Conservation (phyloP, 208 protist species). For the Trypanosoma conorhini region DNA sequence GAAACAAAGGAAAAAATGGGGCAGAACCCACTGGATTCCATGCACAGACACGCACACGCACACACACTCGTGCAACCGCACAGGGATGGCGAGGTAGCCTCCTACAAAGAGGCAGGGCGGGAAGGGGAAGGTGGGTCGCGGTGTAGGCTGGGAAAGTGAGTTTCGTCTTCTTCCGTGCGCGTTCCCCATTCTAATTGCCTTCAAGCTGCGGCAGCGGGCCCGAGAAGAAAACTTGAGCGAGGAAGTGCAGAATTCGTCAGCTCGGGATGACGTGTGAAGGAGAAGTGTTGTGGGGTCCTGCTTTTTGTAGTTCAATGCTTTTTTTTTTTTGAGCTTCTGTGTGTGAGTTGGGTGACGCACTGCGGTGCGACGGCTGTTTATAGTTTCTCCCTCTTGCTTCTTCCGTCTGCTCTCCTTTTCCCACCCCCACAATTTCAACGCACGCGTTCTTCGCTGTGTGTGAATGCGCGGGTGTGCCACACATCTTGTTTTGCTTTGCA, state of each 20-base stretch:
- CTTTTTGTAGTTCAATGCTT: background rate
- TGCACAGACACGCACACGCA: background rate
- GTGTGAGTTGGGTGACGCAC: background rate
- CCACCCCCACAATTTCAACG: background rate
- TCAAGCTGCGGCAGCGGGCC: background rate
- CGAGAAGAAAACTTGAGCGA: background rate
- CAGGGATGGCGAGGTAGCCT: background rate
- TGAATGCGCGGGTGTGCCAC: too few relatives aligned
- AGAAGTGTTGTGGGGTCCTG: background rate
- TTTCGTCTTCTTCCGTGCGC: background rate
- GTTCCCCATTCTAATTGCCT: background rate
- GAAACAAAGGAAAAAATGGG: background rate
- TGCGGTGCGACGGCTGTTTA: background rate
- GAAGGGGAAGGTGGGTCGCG: background rate
- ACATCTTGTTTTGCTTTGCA: background rate
- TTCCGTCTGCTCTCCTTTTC: background rate
- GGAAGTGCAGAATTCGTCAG: background rate
- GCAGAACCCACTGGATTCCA: background rate
- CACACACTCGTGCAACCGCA: background rate
- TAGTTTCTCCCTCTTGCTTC: background rate
- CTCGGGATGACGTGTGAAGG: background rate
- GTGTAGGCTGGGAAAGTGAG: background rate
- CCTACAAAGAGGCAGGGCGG: background rate
- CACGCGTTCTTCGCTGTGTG: background rate
- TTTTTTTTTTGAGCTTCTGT: background rate